phyloP scores from a whole-genome alignment of 2,329 filamentous ascomycete genomes.

The Claviceps digitariae region DNA sequence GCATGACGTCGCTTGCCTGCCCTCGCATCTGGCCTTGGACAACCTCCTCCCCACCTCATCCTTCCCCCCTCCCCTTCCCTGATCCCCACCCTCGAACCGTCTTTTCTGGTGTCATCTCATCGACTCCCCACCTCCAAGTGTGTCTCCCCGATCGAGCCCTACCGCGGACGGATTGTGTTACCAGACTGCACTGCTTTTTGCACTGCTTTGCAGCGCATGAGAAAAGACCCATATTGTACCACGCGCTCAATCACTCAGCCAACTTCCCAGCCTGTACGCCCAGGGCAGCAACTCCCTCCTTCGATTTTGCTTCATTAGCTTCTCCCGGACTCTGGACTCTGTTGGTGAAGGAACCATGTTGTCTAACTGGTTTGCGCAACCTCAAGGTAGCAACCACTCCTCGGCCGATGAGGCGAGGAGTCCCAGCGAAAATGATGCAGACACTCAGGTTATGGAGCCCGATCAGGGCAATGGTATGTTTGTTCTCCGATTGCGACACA shows the following conservation, averaged over 20 bases:
- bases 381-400: constrained; percentile 34
- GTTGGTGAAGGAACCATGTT: constrained; percentile 19
- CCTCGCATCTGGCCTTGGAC: not conserved
- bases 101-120: not conserved
- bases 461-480: constrained; percentile 85
- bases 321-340: not conserved
- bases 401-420: constrained; percentile 41
- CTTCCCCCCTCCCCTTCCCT: not conserved
- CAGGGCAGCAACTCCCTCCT: not conserved
- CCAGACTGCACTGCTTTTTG: not conserved
- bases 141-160: not conserved
- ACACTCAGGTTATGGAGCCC: constrained; percentile 72
- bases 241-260: not conserved
- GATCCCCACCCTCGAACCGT: not conserved
- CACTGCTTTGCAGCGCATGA: not conserved
- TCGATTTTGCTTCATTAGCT: not conserved
- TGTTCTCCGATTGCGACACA: not conserved
- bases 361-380: constrained; percentile 27
- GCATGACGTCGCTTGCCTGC: not conserved
- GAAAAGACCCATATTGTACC: not conserved
- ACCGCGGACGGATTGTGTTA: not conserved
- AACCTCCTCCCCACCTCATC: not conserved
- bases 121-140: not conserved
- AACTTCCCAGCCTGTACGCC: not conserved
- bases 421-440: constrained; percentile 38